These are phyloP conservation scores for Pyrenophora seminiperda DNA, from an alignment of 2,329 filamentous ascomycete species.

Conservation along the genomic window DNA sequence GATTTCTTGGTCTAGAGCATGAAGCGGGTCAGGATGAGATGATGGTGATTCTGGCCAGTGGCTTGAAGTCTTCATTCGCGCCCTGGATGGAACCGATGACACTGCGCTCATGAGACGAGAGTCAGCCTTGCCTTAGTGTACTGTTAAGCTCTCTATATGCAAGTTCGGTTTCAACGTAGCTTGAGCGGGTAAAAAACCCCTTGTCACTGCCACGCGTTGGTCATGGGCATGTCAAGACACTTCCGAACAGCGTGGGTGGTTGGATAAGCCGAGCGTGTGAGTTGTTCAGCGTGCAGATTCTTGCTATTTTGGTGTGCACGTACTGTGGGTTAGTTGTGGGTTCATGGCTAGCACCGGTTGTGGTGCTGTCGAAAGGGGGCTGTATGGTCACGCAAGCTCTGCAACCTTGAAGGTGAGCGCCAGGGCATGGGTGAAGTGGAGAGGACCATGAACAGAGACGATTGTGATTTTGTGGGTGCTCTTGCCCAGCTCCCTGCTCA, in stretches of 20 bases:
- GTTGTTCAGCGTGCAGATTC: too few species aligned
- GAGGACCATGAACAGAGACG: too few species aligned
- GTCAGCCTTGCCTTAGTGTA: constrained; percentile 8
- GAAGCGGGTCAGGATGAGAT: not conserved
- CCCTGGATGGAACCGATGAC: not conserved
- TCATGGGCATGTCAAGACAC: not conserved
- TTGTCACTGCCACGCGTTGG: not conserved
- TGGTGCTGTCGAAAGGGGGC: too few species aligned
- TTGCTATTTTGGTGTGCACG: not conserved
- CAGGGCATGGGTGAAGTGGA: too few species aligned
- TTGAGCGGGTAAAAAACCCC: not conserved
- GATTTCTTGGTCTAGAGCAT: not conserved
- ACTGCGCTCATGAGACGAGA: not conserved
- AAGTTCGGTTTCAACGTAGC: not conserved
- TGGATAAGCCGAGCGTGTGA: too few species aligned
- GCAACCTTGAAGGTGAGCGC: too few species aligned
- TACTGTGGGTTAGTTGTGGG: not conserved
- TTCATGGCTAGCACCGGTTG: not conserved
- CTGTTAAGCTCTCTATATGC: not conserved
- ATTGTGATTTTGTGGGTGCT: too few species aligned
- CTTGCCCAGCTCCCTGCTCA: too few species aligned
- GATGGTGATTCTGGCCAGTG: too few species aligned
- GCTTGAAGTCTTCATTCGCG: not conserved
- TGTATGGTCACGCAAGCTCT: too few species aligned
- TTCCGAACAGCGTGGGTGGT: not conserved